Conservation (phyloP, 2,329 filamentous ascomycete genomes). For the Neofusicoccum ribis region DNA sequence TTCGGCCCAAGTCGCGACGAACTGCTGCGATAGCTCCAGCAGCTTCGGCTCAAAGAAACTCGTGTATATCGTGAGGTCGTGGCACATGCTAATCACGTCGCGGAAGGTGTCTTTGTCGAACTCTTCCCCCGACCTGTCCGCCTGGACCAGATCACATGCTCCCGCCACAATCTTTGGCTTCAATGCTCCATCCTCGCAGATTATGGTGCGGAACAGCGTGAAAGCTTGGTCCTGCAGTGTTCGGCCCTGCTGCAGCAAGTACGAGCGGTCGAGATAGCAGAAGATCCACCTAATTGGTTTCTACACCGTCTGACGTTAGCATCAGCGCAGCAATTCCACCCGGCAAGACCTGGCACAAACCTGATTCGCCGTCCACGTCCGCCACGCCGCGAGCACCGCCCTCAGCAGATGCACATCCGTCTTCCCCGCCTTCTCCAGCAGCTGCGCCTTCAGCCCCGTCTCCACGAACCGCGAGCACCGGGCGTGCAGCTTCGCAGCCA, state of each 20-base stretch:
- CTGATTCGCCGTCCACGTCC: constrained; percentile 74
- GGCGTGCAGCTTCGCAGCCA: constrained; percentile 66
- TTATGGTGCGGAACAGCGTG: constrained; percentile 66
- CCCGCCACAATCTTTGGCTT: constrained; percentile 62
- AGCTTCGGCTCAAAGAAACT: constrained; percentile 78
- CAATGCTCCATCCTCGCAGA: constrained; percentile 57
- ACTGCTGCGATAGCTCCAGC: constrained; percentile 65
- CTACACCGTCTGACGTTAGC: constrained; percentile 42
- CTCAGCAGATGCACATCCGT: constrained; percentile 66
- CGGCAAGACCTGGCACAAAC: constrained; percentile 41
- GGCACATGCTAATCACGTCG: constrained; percentile 77
- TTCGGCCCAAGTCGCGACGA: constrained; percentile 69
- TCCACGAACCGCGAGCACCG: constrained; percentile 66
- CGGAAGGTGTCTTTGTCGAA: constrained; percentile 65
- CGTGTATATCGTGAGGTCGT: constrained; percentile 79
- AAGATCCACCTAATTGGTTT: constrained; percentile 82
- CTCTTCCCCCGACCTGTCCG: constrained; percentile 62
- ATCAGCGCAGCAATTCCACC: constrained; percentile 19
- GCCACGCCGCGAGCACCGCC: constrained; percentile 66
- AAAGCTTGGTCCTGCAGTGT: constrained; percentile 83
- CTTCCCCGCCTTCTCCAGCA: constrained; percentile 58
- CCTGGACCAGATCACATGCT: constrained; percentile 73
- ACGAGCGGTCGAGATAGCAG: constrained; percentile 90
- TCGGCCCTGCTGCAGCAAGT: constrained; percentile 72
- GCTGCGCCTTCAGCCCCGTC: constrained; percentile 55